Evolutionary conservation across 2,329 filamentous ascomycete genomes (phyloP).

Genomic region (Scopulariopsis brevicaulis): DNA sequence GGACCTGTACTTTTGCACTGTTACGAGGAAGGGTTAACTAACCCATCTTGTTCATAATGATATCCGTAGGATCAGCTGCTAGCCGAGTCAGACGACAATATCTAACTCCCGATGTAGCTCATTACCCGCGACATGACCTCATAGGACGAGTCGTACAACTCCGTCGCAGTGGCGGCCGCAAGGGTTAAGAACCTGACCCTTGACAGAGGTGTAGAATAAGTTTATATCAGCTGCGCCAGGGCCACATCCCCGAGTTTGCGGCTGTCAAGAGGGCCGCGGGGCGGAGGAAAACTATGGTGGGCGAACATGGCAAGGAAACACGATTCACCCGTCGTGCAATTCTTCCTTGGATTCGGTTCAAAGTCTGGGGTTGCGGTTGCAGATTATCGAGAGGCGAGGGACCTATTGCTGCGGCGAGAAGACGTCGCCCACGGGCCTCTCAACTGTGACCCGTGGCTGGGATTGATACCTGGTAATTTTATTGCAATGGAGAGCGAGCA

Average conservation of each 20-base stretch:
- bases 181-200: too few relatives aligned
- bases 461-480: slow-evolving; percentile 16
- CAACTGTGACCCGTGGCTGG: slow-evolving; percentile 13
- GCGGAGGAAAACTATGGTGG: background rate
- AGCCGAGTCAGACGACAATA: too few relatives aligned
- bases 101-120: too few relatives aligned
- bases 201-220: too few relatives aligned
- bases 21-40: too few relatives aligned
- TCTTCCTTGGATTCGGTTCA: slow-evolving; percentile 19
- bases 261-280: background rate
- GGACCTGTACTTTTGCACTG: too few relatives aligned
- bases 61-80: too few relatives aligned
- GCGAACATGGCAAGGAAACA: slow-evolving; percentile 7
- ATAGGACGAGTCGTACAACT: too few relatives aligned
- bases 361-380: slow-evolving; percentile 19
- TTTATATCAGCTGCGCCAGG: too few relatives aligned
- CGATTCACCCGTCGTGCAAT: slow-evolving; percentile 17
- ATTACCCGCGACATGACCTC: too few relatives aligned
- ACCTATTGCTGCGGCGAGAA: slow-evolving; percentile 19
- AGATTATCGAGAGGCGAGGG: slow-evolving; percentile 19
- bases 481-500: slow-evolving; percentile 19
- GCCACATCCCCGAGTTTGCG: slow-evolving; percentile 11
- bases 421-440: slow-evolving; percentile 20
- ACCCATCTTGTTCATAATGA: too few relatives aligned
- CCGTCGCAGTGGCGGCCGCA: too few relatives aligned